phyloP scores from a whole-genome alignment of 768 basidiomycete genomes.

The Mycena pura region DNA sequence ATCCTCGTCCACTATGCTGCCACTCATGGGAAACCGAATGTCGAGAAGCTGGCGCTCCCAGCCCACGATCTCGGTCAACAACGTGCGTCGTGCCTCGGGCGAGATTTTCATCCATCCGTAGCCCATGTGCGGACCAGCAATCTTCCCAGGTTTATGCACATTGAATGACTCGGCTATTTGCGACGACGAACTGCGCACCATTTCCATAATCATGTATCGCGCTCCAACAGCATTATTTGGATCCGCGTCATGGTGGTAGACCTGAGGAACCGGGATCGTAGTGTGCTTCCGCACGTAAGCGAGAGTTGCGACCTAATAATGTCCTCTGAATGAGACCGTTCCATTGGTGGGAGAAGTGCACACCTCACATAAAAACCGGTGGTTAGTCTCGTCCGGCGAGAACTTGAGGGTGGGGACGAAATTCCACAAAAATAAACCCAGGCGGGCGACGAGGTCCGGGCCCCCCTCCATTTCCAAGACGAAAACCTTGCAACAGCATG shows the following conservation, averaged over 20 bases:
- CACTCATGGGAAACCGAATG: neutral
- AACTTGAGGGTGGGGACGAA: too few relatives aligned
- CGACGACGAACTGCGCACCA: neutral
- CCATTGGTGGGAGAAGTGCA: too few relatives aligned
- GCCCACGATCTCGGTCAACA: neutral
- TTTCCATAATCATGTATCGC: slow-evolving; percentile 14
- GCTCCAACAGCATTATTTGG: slow-evolving; percentile 1
- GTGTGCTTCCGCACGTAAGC: neutral
- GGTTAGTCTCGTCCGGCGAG: too few relatives aligned
- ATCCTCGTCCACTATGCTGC: neutral
- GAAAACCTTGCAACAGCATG: too few relatives aligned
- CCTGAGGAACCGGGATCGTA: slow-evolving; percentile 10
- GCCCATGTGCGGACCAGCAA: too few relatives aligned
- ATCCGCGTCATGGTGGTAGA: neutral
- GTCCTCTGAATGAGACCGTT: too few relatives aligned
- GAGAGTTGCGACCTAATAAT: slow-evolving; percentile 3
- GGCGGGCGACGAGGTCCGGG: too few relatives aligned
- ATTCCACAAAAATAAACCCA: too few relatives aligned
- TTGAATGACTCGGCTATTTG: neutral
- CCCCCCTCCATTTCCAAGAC: too few relatives aligned
- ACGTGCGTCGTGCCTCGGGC: neutral
- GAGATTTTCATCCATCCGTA: neutral
- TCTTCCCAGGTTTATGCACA: neutral
- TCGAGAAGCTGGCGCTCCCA: neutral
- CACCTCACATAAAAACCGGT: too few relatives aligned